Percentiles rank a stretch among this genome's conserved stretches.
phyloP scores from a whole-genome alignment of 176 grass and related monocot genomes.

The Panicum miliaceum region DNA sequence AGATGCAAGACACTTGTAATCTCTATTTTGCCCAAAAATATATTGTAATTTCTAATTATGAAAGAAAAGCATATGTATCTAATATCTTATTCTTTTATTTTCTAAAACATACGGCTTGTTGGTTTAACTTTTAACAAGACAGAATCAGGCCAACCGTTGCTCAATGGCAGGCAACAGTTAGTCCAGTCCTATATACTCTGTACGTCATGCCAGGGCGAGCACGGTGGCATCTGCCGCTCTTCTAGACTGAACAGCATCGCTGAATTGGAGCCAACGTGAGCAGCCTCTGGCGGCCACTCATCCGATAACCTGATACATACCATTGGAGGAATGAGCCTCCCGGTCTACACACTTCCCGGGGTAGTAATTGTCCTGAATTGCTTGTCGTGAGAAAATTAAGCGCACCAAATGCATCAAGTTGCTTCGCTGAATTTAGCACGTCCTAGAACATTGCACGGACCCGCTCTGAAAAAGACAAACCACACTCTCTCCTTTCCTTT shows the following conservation, averaged over 20 bases:
- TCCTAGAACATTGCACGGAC: neutral
- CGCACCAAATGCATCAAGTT: neutral
- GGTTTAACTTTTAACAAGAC: neutral
- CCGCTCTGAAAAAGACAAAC: neutral
- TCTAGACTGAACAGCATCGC: neutral
- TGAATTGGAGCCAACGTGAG: neutral
- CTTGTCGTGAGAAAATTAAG: slow-evolving; percentile 28
- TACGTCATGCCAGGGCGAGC: neutral
- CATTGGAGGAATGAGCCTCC: neutral
- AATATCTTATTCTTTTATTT: no score
- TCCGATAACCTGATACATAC: neutral
- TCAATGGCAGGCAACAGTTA: neutral
- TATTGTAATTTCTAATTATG: neutral
- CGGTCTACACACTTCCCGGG: neutral
- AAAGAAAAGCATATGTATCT: neutral
- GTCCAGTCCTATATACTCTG: neutral
- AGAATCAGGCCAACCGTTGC: neutral
- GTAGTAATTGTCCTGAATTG: neutral
- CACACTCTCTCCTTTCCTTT: neutral
- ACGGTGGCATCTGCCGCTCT: neutral
- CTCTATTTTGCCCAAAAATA: no score
- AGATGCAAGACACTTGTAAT: neutral
- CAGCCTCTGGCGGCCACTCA: neutral
- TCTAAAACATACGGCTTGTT: no score
- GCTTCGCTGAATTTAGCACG: neutral